These are phyloP conservation scores for Zygnema cylindricum DNA, from an alignment of 139 green algal species.

Conservation along the genomic window DNA sequence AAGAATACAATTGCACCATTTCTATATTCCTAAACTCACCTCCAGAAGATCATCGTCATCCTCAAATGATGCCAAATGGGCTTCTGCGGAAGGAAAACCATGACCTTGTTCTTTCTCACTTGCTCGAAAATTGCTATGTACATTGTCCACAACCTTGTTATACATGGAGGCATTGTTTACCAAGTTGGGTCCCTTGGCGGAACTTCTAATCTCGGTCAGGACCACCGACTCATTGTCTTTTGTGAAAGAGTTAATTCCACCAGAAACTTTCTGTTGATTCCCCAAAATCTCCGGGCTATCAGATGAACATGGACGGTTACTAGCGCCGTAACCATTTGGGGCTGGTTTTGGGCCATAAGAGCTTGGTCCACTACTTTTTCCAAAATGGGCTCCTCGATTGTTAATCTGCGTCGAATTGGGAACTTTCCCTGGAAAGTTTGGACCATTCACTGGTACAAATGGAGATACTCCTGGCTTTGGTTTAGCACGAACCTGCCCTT, in stretches of 20 bases:
- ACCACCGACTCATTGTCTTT: neutral
- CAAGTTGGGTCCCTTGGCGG: neutral
- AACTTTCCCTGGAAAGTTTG: neutral
- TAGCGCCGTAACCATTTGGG: too few species aligned
- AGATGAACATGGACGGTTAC: too few species aligned
- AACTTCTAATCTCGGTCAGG: neutral
- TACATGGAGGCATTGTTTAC: neutral
- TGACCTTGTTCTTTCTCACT: neutral
- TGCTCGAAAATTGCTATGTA: neutral
- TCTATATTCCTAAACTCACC: neutral
- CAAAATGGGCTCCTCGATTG: neutral
- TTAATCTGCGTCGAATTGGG: neutral
- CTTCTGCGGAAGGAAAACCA: too few species aligned
- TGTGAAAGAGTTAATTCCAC: neutral
- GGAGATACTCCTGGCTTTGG: neutral
- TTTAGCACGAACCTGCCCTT: neutral
- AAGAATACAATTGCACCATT: neutral
- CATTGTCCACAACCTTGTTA: neutral
- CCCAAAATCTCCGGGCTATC: neutral
- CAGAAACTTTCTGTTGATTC: neutral
- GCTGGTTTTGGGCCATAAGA: too few species aligned
- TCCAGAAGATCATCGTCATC: neutral
- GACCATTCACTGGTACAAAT: neutral
- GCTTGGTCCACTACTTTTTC: too few species aligned
- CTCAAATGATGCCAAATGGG: neutral